Base-by-base conservation (phyloP, 768 basidiomycete genomes). In the Lactarius sanguifluus region DNA sequence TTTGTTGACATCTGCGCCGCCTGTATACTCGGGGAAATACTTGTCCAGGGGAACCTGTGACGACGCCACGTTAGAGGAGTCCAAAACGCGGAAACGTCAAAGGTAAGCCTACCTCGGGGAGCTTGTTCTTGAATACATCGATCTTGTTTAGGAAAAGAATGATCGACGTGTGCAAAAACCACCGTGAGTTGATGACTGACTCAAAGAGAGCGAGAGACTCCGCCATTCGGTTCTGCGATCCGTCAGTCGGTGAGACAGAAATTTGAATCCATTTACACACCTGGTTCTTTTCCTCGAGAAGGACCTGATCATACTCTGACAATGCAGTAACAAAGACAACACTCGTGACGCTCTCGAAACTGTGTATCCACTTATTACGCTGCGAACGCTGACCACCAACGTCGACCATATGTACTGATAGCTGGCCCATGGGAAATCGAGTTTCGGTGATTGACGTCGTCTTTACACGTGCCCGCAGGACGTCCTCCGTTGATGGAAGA, bases 401-500 rank as follows among this genome's bases (percentile, higher is more conserved):
- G 73, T 90, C 89, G 68, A 90, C 89, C 88, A 90, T 90, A 73
- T 84, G 83, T 76, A 84, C 83, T 69, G 75, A 78, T 62, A 80
- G 64, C 36, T 76, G 84, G 2, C 89, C 90, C 82, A 91, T 85
- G 15, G 80, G 81, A 64, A 92, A 92, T 73, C 89, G 78, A 7
- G 95, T 97, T 78, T 98, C 95, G 8, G 87, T 88, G 71, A 98
- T 96, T 20, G 94, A 94, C 2, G 91, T 88, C 64, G 88, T 93
- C 80, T 95, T 95, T 66, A 86, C 86, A 69, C 94, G 85, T n/a
- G 93, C 92, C 32, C 93, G 81, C 34, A 98, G 79, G 2, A 96
- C 90, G 73, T 98, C 95, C 5, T 84, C 87, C 72, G 92, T 91
- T n/a, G 88, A 91, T 0, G 95, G 95, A 0, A 90, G 79, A 73